Evolutionary conservation across 2,329 filamentous ascomycete species (phyloP), one percentile per base, ranked within the genome.

Genomic region (Nemania serpens): DNA sequence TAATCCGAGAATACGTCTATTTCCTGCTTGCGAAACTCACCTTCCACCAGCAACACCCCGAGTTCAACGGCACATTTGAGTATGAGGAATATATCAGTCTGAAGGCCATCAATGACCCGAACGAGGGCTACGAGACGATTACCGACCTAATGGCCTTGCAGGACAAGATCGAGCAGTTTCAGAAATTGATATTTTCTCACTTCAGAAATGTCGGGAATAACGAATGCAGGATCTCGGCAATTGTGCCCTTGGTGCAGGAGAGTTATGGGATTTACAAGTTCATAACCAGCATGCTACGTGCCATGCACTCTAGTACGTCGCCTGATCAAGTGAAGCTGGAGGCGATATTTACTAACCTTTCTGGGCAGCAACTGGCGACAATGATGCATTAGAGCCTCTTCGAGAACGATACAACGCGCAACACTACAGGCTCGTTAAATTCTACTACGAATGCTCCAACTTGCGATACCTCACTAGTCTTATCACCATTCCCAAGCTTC

Each of bases 251-350:
- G 45, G 95, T 99, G 2, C 92, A 97, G 75, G 95, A 99, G 80
- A 98, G 93, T 75, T 99, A 98, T 77, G 95, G 95, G 49, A 98
- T 99, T 69, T 99, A 99, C 83, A 98, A 98, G 78, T 99, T 99
- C 75, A 93, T 97, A 67, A 99, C 95, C 0, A 99, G 95, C 89
- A 99, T 99, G 95, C 79, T 99, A 64, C 87, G 95, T 58, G 95
- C 95, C 15, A 97, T 99, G 93, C 94, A 99, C 75, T 94, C 91
- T 2, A 93, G 91, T 93, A 81, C 73, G 88, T 51, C 73, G 88
- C 48, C 42, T 22, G 18, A 11, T 17, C n/a, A 4, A 18, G 18
- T 50, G 17, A 25, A 42, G 15, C 15, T 17, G 10, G 6, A 25
- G 33, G 5, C 37, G 13, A 48, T n/a, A 13, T 45, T 56, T 66